Conservation (phyloP, 306 rosid species). For the Vigna trinervia region DNA sequence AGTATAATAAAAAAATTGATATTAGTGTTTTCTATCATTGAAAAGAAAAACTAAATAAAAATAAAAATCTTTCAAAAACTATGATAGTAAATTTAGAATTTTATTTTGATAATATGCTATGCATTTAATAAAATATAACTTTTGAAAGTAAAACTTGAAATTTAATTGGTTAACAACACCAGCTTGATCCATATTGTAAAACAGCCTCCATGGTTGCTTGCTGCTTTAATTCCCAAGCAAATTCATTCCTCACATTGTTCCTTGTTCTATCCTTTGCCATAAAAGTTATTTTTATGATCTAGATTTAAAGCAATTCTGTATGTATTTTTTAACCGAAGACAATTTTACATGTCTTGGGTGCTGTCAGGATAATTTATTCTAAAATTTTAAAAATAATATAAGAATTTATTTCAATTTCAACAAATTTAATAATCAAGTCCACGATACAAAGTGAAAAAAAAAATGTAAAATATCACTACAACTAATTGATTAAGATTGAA, state of each 20-base stretch:
- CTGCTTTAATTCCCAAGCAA: slow-evolving; percentile 10
- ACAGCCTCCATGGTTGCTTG: slow-evolving; percentile 12
- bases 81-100: too few relatives aligned
- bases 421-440: not conserved
- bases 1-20: too few relatives aligned
- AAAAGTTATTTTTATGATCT: not conserved
- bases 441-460: not conserved
- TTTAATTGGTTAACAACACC: too few relatives aligned
- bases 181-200: too few relatives aligned
- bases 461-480: too few relatives aligned
- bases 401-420: not conserved
- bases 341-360: not conserved
- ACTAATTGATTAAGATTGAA: too few relatives aligned
- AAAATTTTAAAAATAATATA: not conserved
- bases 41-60: too few relatives aligned
- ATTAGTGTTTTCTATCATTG: too few relatives aligned
- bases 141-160: too few relatives aligned
- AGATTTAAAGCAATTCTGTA: not conserved
- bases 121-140: too few relatives aligned
- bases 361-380: not conserved
- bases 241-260: not conserved
- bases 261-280: slow-evolving; percentile 26
- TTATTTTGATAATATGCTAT: too few relatives aligned
- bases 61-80: too few relatives aligned
- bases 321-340: not conserved